Evolutionary conservation across 495 filamentous ascomycete genomes (phyloP).

Genomic region (Penicillium bovifimosum): DNA sequence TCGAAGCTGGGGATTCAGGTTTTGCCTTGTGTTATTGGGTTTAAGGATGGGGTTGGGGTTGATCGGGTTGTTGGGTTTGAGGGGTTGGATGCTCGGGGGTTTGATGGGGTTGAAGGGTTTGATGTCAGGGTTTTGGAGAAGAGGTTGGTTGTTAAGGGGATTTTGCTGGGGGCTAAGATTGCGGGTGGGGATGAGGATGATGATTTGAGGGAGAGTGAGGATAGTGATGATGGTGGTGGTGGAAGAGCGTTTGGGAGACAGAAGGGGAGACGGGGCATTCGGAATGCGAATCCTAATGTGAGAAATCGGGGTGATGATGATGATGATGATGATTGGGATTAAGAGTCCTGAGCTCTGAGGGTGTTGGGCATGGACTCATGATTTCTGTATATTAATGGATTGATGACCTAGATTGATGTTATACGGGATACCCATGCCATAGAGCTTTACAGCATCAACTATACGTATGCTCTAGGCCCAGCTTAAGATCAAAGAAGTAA

Average conservation of each 20-base stretch:
- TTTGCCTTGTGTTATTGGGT: constrained; percentile 70
- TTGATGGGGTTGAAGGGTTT: constrained; percentile 55
- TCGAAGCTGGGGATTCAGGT: constrained; percentile 64
- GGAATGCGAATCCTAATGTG: constrained; percentile 22
- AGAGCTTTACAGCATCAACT: no score
- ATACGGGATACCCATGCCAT: constrained; percentile 1
- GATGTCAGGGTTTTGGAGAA: constrained; percentile 58
- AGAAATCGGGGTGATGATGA: constrained; percentile 41
- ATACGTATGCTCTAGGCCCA: background rate
- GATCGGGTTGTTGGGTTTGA: constrained; percentile 74
- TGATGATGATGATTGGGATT: constrained; percentile 66
- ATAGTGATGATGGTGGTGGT: constrained; percentile 22
- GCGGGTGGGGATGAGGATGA: constrained; percentile 39
- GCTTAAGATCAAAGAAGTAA: background rate
- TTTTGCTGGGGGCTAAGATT: constrained; percentile 51
- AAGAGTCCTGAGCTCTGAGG: constrained; percentile 14
- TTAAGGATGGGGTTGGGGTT: constrained; percentile 60
- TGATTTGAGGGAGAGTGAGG: constrained; percentile 24
- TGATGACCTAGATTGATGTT: constrained; percentile 1
- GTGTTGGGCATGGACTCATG: background rate
- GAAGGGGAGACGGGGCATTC: constrained; percentile 54
- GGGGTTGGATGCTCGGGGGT: constrained; percentile 52
- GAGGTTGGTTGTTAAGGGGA: constrained; percentile 53
- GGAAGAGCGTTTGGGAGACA: constrained; percentile 26
- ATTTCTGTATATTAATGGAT: constrained; percentile 1